Evolutionary conservation across 2,329 filamentous ascomycete species (phyloP), one percentile per base, ranked within the genome.

Genomic region (Trichoderma semiorbis): DNA sequence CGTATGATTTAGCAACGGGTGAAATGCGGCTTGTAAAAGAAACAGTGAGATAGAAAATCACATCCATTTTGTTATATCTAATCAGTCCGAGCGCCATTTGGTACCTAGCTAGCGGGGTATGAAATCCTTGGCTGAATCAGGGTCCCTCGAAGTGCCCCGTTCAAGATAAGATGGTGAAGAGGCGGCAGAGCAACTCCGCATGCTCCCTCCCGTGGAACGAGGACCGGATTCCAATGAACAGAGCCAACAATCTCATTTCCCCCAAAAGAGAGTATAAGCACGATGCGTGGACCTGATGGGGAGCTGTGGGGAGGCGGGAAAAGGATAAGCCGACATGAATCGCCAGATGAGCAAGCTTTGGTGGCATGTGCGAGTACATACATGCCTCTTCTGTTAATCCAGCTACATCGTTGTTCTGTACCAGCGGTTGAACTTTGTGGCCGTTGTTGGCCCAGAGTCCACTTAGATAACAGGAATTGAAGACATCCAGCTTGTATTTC

Each of bases 161-260:
- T 50, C 43, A 50, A 50, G 43, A 50, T 50, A 50, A 50, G 43
- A 5, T 50, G n/a, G 7, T 50, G 10, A 50, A 50, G 68, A 36
- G 79, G 87, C 85, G 87, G 87, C 86, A 83, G 84, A 83, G 88
- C 89, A 91, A 90, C 74, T 90, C 88, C 88, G 83, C 89, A 90
- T 85, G 83, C 84, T 84, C 84, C 86, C 84, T 36, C 14, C 34
- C 34, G 83, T 81, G 77, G 83, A 81, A 84, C 82, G 83, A 47
- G 43, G 5, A 18, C 18, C n/a, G 84, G 85, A 84, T 81, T 81
- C 81, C 83, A 83, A 87, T 90, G 81, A 83, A 81, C 70, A 85
- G 80, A 81, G 83, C 79, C 73, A 87, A 87, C 88, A 87, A 85
- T 85, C 90, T 92, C 92, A 88, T 94, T 91, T 91, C 86, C 81